Evolutionary conservation across 1,139 yeast genomes (phyloP).

Genomic region (Candida neerlandica): DNA sequence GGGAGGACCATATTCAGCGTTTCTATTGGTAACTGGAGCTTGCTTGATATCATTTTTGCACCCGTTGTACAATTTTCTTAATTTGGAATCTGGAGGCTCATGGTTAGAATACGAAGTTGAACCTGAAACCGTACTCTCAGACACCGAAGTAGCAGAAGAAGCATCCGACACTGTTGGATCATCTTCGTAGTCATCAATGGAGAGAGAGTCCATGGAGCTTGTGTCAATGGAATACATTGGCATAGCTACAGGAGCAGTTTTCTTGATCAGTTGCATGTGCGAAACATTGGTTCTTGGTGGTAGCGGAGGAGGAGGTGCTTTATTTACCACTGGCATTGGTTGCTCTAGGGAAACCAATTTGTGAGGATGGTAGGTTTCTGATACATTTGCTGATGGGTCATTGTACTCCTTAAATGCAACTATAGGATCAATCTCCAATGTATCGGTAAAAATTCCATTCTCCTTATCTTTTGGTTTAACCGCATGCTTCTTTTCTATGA

Average conservation of each 20-base stretch:
- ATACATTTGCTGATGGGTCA: conserved; percentile 28
- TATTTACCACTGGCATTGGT: conserved; percentile 16
- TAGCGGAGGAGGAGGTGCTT: conserved; percentile 24
- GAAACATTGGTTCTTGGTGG: conserved; percentile 34
- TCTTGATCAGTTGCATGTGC: conserved; percentile 15
- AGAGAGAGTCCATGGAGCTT: conserved; percentile 24
- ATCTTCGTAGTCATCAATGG: conserved; percentile 19
- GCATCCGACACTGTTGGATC: conserved; percentile 20
- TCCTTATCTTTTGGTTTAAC: conserved; percentile 31
- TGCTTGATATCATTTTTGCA: conserved; percentile 37
- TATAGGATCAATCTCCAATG: conserved; percentile 38
- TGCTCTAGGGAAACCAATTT: conserved; percentile 24
- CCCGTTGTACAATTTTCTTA: conserved; percentile 36
- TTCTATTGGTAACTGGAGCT: conserved; percentile 29
- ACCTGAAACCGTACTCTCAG: conserved; percentile 17
- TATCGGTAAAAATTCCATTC: conserved; percentile 37
- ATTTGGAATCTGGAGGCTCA: conserved; percentile 22
- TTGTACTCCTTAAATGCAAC: conserved; percentile 32
- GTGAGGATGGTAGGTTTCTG: conserved; percentile 36
- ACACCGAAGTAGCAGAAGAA: conserved; percentile 14
- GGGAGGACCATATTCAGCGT: not conserved
- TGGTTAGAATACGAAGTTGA: conserved; percentile 25
- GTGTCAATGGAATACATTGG: conserved; percentile 13
- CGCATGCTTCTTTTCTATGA: conserved; percentile 26
- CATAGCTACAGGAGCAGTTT: conserved; percentile 12